Conservation (phyloP, 2,329 filamentous ascomycete genomes). For the Colletotrichum tropicale region DNA sequence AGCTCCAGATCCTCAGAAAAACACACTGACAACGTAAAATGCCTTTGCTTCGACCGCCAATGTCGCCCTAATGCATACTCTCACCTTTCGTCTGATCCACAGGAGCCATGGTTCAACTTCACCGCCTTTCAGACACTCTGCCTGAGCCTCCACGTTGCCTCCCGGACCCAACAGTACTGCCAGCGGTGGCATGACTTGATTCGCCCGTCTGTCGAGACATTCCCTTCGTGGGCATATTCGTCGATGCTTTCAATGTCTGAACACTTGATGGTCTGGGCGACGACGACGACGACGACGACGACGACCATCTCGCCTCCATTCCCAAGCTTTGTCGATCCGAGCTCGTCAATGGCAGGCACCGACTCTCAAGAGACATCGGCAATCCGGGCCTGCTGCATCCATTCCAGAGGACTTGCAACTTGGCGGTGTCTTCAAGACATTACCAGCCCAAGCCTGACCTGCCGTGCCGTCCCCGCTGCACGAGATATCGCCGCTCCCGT, state of each 20-base stretch:
- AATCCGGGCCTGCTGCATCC: not conserved
- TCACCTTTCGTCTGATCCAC: not conserved
- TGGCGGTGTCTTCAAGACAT: not conserved
- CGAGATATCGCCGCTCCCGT: conserved; percentile 1
- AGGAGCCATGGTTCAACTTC: not conserved
- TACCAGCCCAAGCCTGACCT: not conserved
- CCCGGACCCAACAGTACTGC: not conserved
- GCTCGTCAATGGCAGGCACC: not conserved
- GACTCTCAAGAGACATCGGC: too few relatives aligned
- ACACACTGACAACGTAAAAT: not conserved
- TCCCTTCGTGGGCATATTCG: not conserved
- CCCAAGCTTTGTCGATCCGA: not conserved
- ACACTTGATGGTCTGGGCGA: not conserved
- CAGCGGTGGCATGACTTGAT: not conserved
- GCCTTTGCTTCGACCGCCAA: not conserved
- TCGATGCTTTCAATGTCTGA: not conserved
- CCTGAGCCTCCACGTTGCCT: not conserved
- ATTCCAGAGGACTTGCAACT: not conserved
- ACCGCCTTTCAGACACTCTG: not conserved
- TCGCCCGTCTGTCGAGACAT: not conserved
- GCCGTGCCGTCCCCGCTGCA: not conserved
- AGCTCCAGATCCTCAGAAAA: not conserved
- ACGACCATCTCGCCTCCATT: not conserved
- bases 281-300: not conserved
- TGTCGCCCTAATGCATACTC: not conserved